Conservation (phyloP, 768 basidiomycete genomes). For the Lactarius hatsudake region DNA sequence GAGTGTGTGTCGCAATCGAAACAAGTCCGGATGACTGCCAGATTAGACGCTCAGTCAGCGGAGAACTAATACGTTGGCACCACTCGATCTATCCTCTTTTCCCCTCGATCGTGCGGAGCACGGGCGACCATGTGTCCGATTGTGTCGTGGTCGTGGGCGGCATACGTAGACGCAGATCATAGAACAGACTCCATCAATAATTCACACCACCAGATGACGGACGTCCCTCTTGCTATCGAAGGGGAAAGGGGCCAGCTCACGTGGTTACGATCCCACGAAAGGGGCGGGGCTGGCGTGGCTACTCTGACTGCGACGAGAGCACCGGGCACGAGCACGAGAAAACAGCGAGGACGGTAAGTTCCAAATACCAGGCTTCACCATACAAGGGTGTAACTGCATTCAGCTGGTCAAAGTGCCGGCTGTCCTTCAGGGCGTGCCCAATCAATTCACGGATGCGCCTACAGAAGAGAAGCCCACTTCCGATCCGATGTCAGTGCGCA, state of each 20-base stretch:
- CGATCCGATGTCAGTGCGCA: neutral
- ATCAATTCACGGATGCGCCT: conserved; percentile 83
- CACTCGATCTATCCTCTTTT: neutral
- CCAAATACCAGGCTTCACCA: no score
- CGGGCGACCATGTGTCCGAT: neutral
- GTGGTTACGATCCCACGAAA: neutral
- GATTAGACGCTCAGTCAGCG: neutral
- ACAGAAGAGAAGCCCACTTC: conserved; percentile 3
- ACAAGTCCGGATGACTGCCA: neutral
- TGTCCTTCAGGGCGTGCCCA: conserved; percentile 92
- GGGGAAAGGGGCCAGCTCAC: neutral
- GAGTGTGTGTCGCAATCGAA: neutral
- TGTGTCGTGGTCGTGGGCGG: neutral
- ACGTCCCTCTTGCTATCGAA: neutral
- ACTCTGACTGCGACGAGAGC: no score
- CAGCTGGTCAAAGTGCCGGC: conserved; percentile 84
- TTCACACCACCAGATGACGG: neutral
- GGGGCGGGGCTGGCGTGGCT: neutral
- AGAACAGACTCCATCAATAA: neutral
- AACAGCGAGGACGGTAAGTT: neutral
- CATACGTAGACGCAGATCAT: neutral
- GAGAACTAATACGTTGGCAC: neutral
- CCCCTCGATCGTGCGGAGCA: neutral
- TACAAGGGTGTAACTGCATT: no score
- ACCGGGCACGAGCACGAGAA: neutral